A percentile compares a stretch with the other conserved stretches of the same genome.
Conservation (phyloP, 2,329 filamentous ascomycete genomes). For the Calonectria hawksworthii region DNA sequence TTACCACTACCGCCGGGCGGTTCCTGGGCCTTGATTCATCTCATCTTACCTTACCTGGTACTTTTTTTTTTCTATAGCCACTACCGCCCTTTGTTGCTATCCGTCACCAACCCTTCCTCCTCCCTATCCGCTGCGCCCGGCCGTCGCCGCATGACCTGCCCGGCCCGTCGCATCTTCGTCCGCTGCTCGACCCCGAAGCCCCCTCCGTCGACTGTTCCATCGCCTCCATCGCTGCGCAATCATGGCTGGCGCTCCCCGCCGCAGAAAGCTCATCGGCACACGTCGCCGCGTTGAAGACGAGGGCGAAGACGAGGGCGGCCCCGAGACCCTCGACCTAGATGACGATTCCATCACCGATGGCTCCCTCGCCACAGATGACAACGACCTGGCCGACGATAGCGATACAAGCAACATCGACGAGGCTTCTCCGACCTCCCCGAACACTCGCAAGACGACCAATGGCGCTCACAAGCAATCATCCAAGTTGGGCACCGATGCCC, state of each 20-base stretch:
- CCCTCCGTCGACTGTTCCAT: conserved; percentile 47
- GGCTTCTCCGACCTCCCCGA: conserved; percentile 64
- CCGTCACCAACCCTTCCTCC: conserved; percentile 33
- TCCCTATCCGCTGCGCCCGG: conserved; percentile 34
- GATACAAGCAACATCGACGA: conserved; percentile 75
- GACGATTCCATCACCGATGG: conserved; percentile 77
- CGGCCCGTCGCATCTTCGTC: conserved; percentile 42
- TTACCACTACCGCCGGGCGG: conserved; percentile 45
- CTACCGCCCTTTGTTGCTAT: not conserved
- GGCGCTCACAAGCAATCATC: conserved; percentile 55
- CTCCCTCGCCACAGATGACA: conserved; percentile 73
- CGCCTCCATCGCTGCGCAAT: conserved; percentile 45
- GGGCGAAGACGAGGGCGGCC: conserved; percentile 75
- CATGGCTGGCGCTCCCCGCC: conserved; percentile 62
- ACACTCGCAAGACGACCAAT: conserved; percentile 58
- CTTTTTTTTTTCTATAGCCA: conserved; percentile 18
- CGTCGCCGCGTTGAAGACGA: conserved; percentile 79
- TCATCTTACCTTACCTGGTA: conserved; percentile 24
- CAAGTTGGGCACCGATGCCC: conserved; percentile 54
- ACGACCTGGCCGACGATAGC: conserved; percentile 71
- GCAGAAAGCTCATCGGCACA: conserved; percentile 76
- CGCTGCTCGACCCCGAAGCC: conserved; percentile 48
- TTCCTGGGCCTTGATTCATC: conserved; percentile 41
- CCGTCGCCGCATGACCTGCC: conserved; percentile 47
- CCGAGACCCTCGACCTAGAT: conserved; percentile 69